phyloP scores from a whole-genome alignment of 1,139 yeast genomes.

The Pichia sp. region DNA sequence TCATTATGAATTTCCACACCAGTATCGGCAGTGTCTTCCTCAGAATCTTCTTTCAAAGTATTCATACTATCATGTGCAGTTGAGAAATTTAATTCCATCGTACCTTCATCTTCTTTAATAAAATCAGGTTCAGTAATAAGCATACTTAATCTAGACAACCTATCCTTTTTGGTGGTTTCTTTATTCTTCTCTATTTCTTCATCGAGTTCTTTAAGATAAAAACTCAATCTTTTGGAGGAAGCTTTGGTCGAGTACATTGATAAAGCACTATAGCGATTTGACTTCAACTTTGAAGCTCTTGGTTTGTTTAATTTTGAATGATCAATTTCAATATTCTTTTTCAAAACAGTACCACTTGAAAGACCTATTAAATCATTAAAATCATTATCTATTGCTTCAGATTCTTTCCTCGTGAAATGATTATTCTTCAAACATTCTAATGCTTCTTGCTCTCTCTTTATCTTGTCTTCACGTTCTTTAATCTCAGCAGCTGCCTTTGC shows the following conservation, averaged over 20 bases:
- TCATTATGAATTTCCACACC: conserved; percentile 2
- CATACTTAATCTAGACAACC: conserved; percentile 16
- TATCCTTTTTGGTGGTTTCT: conserved; percentile 20
- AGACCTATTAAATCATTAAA: conserved; percentile 15
- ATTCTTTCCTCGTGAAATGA: neutral
- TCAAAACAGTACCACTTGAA: conserved; percentile 21
- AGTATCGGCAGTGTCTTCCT: conserved; percentile 27
- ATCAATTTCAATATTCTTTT: conserved; percentile 15
- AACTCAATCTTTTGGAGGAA: conserved; percentile 56
- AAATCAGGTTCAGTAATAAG: conserved; percentile 8
- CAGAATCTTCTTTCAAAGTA: conserved; percentile 23
- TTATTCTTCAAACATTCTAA: conserved; percentile 8
- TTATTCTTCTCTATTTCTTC: conserved; percentile 23
- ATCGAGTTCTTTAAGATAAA: conserved; percentile 36
- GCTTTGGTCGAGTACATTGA: conserved; percentile 64
- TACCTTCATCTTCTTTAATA: conserved; percentile 10
- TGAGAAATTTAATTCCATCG: conserved; percentile 1
- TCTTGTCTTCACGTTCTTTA: conserved; percentile 28
- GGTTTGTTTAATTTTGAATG: conserved; percentile 1
- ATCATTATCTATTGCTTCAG: conserved; percentile 8
- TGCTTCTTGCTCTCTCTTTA: conserved; percentile 14
- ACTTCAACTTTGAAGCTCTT: conserved; percentile 29
- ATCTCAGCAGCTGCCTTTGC: conserved; percentile 15
- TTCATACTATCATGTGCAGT: conserved; percentile 8
- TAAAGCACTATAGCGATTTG: conserved; percentile 60